phyloP scores from a whole-genome alignment of 208 protist genomes.

The Endotrypanum monterogeii region DNA sequence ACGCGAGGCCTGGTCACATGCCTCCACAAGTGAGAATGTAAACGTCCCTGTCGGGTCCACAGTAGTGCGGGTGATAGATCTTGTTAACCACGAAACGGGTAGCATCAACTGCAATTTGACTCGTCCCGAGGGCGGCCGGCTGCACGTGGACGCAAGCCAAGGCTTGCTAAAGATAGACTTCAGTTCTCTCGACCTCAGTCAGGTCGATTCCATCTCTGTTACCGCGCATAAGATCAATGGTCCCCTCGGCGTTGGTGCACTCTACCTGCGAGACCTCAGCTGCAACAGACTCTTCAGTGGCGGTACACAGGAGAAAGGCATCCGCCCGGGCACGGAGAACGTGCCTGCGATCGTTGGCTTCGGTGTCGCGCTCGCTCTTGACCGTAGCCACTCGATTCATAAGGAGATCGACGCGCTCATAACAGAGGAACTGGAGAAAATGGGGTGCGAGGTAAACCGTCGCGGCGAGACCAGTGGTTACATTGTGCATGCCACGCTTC shows the following conservation, averaged over 20 bases:
- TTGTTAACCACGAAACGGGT: constrained; percentile 84
- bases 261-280: constrained; percentile 66
- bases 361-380: constrained; percentile 57
- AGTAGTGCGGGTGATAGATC: constrained; percentile 61
- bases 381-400: constrained; percentile 64
- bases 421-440: constrained; percentile 48
- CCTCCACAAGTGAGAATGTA: constrained; percentile 44
- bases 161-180: constrained; percentile 71
- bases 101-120: constrained; percentile 48
- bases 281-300: constrained; percentile 57
- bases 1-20: constrained; percentile 74
- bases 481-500: constrained; percentile 82
- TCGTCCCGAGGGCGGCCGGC: constrained; percentile 52
- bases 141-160: constrained; percentile 81
- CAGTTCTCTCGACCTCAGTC: constrained; percentile 49
- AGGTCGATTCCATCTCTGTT: constrained; percentile 80
- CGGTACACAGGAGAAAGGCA: constrained; percentile 70
- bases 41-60: constrained; percentile 18
- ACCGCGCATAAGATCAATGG: constrained; percentile 88
- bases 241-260: constrained; percentile 68
- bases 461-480: constrained; percentile 79
- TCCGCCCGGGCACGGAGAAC: constrained; percentile 85
- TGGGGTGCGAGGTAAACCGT: constrained; percentile 79
- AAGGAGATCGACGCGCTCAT: constrained; percentile 62
- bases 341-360: constrained; percentile 79